Base-by-base conservation (phyloP, 192 early-diverging fungal genomes). In the Coemansia sp. region DNA sequence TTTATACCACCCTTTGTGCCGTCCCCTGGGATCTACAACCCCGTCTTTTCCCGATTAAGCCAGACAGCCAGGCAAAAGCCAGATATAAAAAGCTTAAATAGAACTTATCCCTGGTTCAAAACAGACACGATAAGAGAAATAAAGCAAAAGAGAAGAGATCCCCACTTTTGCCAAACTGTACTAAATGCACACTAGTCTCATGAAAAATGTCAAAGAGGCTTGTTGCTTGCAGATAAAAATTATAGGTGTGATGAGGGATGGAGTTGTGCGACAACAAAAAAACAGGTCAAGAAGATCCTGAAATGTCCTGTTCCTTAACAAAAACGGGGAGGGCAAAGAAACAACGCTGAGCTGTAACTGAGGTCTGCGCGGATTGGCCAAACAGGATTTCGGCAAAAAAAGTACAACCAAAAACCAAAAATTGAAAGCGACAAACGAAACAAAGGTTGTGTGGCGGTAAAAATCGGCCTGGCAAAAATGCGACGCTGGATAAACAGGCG, bases 81-180 rank as follows among this genome's bases (percentile, higher is more conserved):
- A 41, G 39, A 41, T 41, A 41, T 6, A 54, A 54, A 12, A 29
- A 54, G 25, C 14, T 17, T 56, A 56, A 56, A 35, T 35, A 56
- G 27, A 26, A 55, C 6, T 9, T 25, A 23, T 52, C 25, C 50
- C 12, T 52, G 50, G 21, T 21, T 21, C 50, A 52, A 25, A 19
- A 52, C 50, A 52, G 19, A 21, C 25, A 52, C 50, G 25, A 52
- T 12, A 27, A 54, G 17, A 54, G 26, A 25, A 54, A 53, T 8
- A 53, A 54, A 54, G 9, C 22, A 54, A 54, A 52, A 27, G 25
- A 14, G 52, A 53, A 26, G 12, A 54, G 52, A 52, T 52, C 50
- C 50, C n/a, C 27, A 27, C 27, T 27, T 27, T 27, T 27, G 27
- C 27, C 27, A 27, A 27, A 27, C 27, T 6, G 27, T 27, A 27